Evolutionary conservation across 78 protist genomes (phyloP).

Genomic region (slime mould (Dictyostelium discoideum)): dicty_2.7 NC_007088.5:5853501-5854000

Average conservation of each 20-base stretch:
- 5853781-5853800: background rate
- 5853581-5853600: background rate
- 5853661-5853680: background rate
- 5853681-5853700: background rate
- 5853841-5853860: too few species aligned
- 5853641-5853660: background rate
- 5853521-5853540: background rate
- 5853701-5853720: background rate
- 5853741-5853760: background rate
- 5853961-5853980: too few species aligned
- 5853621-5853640: background rate
- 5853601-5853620: too few species aligned
- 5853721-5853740: background rate
- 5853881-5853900: background rate
- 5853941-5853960: too few species aligned
- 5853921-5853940: too few species aligned
- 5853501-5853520: background rate
- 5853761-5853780: background rate
- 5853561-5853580: background rate
- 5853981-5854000: too few species aligned
- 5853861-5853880: background rate
- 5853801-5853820: background rate
- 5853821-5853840: background rate
- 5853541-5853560: background rate
- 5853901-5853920: background rate